Conservation (phyloP, 345 rosid species). For the Citrus inodora region DNA sequence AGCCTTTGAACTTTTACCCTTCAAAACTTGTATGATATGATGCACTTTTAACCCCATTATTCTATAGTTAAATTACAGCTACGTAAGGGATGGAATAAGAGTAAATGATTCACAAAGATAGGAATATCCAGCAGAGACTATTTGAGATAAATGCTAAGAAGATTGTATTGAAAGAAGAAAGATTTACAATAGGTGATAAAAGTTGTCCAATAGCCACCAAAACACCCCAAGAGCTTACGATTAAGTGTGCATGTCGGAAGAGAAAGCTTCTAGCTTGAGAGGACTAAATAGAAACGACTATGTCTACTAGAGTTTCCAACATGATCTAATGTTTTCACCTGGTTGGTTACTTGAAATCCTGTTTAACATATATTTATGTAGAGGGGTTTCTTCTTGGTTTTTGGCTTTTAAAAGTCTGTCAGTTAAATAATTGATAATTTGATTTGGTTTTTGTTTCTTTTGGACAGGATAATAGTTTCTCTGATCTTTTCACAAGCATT, state of each 20-base stretch:
- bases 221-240: not conserved
- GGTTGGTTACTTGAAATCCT: not conserved
- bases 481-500: not conserved
- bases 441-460: not conserved
- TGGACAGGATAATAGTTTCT: slow-evolving; percentile 1
- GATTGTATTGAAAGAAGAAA: not conserved
- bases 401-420: not conserved
- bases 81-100: not conserved
- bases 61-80: not conserved
- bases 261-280: not conserved
- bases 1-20: not conserved
- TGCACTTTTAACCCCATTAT: too few species aligned
- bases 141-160: not conserved
- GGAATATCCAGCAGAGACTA: not conserved
- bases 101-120: not conserved
- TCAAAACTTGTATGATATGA: not conserved
- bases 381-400: not conserved
- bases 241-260: not conserved
- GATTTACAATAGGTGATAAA: not conserved
- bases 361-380: not conserved
- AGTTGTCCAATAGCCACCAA: not conserved
- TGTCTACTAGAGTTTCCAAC: not conserved
- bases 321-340: not conserved
- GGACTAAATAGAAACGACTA: not conserved
- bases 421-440: not conserved